Percentiles rank a stretch among this genome's conserved stretches.
These are phyloP conservation scores for Angomonas ambiguus DNA, from an alignment of 208 protist genomes.

Conservation along the genomic window DNA sequence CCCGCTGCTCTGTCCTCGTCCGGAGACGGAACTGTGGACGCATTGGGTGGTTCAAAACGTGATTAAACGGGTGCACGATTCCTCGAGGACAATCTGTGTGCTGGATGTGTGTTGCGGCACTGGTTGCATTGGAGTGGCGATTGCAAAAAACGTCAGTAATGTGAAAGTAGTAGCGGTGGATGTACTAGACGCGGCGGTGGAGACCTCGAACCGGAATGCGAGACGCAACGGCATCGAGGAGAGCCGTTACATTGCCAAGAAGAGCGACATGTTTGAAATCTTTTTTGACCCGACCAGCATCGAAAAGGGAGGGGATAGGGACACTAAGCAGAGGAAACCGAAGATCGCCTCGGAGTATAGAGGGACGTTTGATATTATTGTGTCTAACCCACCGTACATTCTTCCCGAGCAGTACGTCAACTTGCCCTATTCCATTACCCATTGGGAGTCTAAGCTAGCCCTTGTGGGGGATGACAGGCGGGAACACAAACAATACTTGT, in stretches of 20 bases:
- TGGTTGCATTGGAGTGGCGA: constrained; percentile 81
- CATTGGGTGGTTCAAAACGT: constrained; percentile 67
- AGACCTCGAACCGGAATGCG: constrained; percentile 47
- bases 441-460: constrained; percentile 81
- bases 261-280: constrained; percentile 77
- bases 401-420: constrained; percentile 71
- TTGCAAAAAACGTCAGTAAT: constrained; percentile 60
- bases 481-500: constrained; percentile 64
- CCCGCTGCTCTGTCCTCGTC: constrained; percentile 75
- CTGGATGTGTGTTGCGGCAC: constrained; percentile 87
- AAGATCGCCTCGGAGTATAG: constrained; percentile 7
- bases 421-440: constrained; percentile 47
- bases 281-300: constrained; percentile 28
- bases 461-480: constrained; percentile 73
- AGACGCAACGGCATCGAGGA: constrained; percentile 43
- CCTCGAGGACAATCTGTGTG: constrained; percentile 22
- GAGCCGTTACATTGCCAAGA: constrained; percentile 38
- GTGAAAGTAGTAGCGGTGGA: constrained; percentile 61
- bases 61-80: constrained; percentile 13
- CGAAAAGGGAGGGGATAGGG: too few relatives aligned
- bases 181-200: constrained; percentile 49
- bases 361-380: constrained; percentile 70
- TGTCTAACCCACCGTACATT: constrained; percentile 87
- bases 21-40: constrained; percentile 88
- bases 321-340: too few relatives aligned